Base-by-base conservation (phyloP, 1,284 basidiomycete species). In the Fomes fomentarius region DNA sequence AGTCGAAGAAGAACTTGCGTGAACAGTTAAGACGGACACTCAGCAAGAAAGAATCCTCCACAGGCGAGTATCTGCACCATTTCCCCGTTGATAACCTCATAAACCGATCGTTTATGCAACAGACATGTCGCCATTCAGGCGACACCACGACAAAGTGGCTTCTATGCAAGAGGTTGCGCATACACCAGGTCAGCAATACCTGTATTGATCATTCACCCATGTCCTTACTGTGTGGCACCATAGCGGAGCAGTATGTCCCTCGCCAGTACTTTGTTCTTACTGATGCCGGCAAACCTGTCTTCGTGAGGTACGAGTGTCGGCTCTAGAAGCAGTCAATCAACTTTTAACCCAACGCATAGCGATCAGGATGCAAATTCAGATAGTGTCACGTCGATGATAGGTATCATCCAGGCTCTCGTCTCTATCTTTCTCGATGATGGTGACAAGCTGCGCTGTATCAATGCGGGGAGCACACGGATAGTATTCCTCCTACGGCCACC, bases 271-370 rank as follows among this genome's bases (percentile, higher is more conserved):
- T 91, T 66, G 84, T 97, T 10, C 78, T 97, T n/a, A 97, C 94
- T 0, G 87, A 95, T 61, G 94, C 96, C 21, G 95, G 95, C 30
- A 98, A 98, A 71, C 94, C 94, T 12, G 94, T 97, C 14, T 96
- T 92, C 67, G 79, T 86, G 22, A 91, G 89, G 93, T 90, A 66
- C 52, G 74, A 67, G 33, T 4, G 30, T 0, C 30, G 2, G 3
- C 33, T 22, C 8, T 15, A 6, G 11, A 7, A 19, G 12, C 17
- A 5, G 26, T 9, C 9, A 14, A 33, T 30, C 19, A 22, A 42
- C 22, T 26, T 24, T 0, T 7, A 11, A 14, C 19, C 42, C 21
- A 26, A 43, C n/a, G 9, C 21, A 2, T 57, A 54, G 56, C 35
- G 49, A 57, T 24, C 56, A 87, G 43, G 74, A 72, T 42, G 77